Percentiles rank a stretch among this genome's conserved stretches.
These are phyloP conservation scores for Allomyces arbusculus DNA, from an alignment of 192 early-diverging fungal genomes.

Conservation along the genomic window DNA sequence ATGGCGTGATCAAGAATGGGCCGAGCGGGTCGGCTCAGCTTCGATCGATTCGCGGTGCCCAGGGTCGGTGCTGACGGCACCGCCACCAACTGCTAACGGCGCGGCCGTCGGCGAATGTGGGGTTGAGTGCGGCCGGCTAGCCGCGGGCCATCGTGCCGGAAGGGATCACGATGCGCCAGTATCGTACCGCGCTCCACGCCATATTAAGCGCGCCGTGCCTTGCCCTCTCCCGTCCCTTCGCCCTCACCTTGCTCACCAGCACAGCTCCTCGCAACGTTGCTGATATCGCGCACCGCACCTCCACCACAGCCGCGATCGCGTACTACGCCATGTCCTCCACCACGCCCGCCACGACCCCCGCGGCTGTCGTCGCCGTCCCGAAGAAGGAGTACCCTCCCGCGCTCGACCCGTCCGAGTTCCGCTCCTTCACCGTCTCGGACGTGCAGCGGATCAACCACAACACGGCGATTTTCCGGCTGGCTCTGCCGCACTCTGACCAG, in stretches of 20 bases:
- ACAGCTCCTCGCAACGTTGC: not conserved
- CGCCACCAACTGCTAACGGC: no score
- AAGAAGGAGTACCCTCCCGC: slow-evolving; percentile 6
- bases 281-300: not conserved
- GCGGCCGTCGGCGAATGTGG: no score
- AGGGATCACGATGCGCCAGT: not conserved
- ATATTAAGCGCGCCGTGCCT: not conserved
- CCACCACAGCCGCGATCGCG: not conserved
- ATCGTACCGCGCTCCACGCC: not conserved
- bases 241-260: not conserved
- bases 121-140: no score
- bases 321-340: not conserved
- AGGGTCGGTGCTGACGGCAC: no score
- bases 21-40: no score
- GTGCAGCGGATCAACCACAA: slow-evolving; percentile 45
- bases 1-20: no score
- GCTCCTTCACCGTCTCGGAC: slow-evolving; percentile 24
- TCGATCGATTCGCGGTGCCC: no score
- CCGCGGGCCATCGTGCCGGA: not conserved
- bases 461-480: slow-evolving; percentile 45
- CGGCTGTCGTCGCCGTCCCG: slow-evolving; percentile 5
- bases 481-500: slow-evolving; percentile 35
- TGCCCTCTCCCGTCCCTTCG: not conserved
- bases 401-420: slow-evolving; percentile 25
- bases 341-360: slow-evolving; percentile 4